These are phyloP conservation scores for Eucalyptus sp. DNA, from an alignment of 345 rosid species.

Conservation along the genomic window DNA sequence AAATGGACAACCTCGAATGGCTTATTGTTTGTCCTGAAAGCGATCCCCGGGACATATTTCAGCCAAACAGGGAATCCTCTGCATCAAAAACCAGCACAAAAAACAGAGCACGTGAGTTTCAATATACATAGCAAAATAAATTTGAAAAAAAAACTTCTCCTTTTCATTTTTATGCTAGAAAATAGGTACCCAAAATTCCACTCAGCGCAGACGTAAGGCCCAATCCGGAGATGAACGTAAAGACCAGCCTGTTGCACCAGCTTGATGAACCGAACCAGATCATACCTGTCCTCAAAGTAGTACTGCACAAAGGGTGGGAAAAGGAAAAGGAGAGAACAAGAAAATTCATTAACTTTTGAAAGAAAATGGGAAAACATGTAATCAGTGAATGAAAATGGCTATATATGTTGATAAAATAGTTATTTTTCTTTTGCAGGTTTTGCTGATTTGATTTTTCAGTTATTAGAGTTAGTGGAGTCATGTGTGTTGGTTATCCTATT, in stretches of 20 bases:
- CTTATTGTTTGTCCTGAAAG: constrained; percentile 4
- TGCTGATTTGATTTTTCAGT: too few species aligned
- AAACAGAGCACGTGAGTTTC: neutral
- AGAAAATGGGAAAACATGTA: neutral
- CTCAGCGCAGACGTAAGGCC: constrained; percentile 8
- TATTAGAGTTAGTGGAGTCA: too few species aligned
- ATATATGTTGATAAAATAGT: too few species aligned
- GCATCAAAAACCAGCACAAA: neutral
- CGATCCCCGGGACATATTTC: constrained; percentile 7
- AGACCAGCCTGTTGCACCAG: constrained; percentile 32
- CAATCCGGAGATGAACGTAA: constrained; percentile 11
- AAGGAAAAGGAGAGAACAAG: neutral
- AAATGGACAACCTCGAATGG: constrained; percentile 5
- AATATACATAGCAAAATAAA: neutral
- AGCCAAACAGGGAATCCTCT: constrained; percentile 15
- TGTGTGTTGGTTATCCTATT: too few species aligned
- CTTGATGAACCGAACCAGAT: constrained; percentile 34
- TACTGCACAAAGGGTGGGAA: constrained; percentile 1
- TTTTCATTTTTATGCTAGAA: neutral
- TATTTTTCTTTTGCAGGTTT: too few species aligned
- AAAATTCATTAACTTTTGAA: neutral
- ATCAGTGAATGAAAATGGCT: neutral
- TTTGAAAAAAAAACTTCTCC: neutral
- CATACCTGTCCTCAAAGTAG: constrained; percentile 26
- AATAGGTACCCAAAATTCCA: constrained; percentile 9